Percentiles rank a stretch among this genome's conserved stretches.
These are phyloP conservation scores for Hyphopichia wangnamkhiaoensis DNA, from an alignment of 1,139 yeast genomes.

Conservation along the genomic window DNA sequence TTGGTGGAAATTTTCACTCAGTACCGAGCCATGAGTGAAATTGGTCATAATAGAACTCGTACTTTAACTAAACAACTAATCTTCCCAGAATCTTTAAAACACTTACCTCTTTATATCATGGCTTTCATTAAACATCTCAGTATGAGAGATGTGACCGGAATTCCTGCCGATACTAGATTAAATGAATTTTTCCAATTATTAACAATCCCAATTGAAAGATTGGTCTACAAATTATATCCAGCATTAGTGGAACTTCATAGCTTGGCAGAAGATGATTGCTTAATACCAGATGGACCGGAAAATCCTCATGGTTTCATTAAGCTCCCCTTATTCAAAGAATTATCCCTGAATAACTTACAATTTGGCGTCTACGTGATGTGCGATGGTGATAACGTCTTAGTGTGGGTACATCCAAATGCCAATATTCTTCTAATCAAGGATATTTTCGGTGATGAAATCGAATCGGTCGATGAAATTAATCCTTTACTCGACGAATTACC, in stretches of 20 bases:
- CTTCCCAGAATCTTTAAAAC: conserved; percentile 78
- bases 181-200: conserved; percentile 57
- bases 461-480: conserved; percentile 44
- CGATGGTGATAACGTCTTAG: conserved; percentile 61
- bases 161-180: conserved; percentile 59
- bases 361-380: conserved; percentile 82
- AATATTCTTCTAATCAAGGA: conserved; percentile 70
- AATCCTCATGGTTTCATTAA: conserved; percentile 49
- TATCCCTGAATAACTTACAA: conserved; percentile 46
- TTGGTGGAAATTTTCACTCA: conserved; percentile 74
- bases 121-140: conserved; percentile 71
- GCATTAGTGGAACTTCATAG: conserved; percentile 75
- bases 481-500: conserved; percentile 68
- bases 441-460: conserved; percentile 62
- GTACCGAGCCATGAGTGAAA: conserved; percentile 61
- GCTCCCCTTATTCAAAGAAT: conserved; percentile 52
- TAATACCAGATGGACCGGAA: conserved; percentile 35
- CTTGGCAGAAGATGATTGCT: conserved; percentile 56
- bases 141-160: conserved; percentile 50
- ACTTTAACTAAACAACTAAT: conserved; percentile 65
- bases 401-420: conserved; percentile 75
- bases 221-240: conserved; percentile 76
- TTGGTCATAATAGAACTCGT: conserved; percentile 48
- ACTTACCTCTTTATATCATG: conserved; percentile 67
- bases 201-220: conserved; percentile 56